Evolutionary conservation across 106 monocot genomes (phyloP).

Genomic region (Posidonia australis): DNA sequence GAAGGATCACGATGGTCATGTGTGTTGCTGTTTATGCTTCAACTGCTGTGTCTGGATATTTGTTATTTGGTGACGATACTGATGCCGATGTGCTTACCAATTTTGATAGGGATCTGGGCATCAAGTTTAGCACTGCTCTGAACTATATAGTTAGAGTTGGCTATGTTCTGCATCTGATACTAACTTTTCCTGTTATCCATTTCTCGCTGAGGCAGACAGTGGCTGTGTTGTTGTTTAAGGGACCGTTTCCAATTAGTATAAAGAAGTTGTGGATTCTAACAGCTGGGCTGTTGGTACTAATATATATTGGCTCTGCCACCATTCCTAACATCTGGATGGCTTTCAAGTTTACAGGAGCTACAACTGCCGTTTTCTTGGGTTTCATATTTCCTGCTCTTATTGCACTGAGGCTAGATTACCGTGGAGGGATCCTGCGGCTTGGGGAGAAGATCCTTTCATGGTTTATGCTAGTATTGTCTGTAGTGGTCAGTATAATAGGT

Average conservation of each 20-base stretch:
- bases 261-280: constrained; percentile 45
- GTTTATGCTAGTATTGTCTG: constrained; percentile 54
- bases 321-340: constrained; percentile 90
- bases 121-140: constrained; percentile 6
- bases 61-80: constrained; percentile 8
- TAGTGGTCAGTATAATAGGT: constrained; percentile 53
- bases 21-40: constrained; percentile 7
- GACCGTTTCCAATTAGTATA: constrained; percentile 18
- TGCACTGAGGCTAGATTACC: constrained; percentile 54
- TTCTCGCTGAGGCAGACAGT: constrained; percentile 79
- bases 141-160: constrained; percentile 60
- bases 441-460: constrained; percentile 40
- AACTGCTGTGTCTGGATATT: constrained; percentile 8
- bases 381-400: constrained; percentile 79
- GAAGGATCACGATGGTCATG: constrained; percentile 6
- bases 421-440: constrained; percentile 23
- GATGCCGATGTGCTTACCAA: constrained; percentile 10
- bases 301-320: constrained; percentile 62
- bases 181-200: constrained; percentile 80
- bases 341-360: constrained; percentile 87
- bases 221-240: constrained; percentile 35
- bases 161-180: constrained; percentile 73
- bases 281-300: constrained; percentile 32
- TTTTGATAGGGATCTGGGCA: constrained; percentile 9
- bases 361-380: constrained; percentile 59